These are phyloP conservation scores for Apiotrichum siamense DNA, from an alignment of 1,284 basidiomycete species.

Conservation along the genomic window DNA sequence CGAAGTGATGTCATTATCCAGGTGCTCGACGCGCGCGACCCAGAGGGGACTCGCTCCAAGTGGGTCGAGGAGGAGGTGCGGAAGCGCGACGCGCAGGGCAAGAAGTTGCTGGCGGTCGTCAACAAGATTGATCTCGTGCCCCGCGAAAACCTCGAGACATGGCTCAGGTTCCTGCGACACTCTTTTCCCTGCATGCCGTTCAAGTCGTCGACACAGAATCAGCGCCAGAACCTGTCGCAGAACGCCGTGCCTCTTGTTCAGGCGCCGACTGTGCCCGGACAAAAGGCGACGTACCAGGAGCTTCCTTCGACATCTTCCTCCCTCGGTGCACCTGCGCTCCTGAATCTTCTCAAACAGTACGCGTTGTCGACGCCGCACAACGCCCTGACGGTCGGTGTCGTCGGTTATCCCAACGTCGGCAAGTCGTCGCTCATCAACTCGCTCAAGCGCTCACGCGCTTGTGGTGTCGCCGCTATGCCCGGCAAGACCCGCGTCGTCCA, in stretches of 20 bases:
- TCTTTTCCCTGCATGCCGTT: slow-evolving; percentile 91
- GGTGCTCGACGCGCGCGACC: slow-evolving; percentile 80
- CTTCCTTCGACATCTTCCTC: slow-evolving; percentile 62
- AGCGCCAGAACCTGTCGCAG: slow-evolving; percentile 67
- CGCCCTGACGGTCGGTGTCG: slow-evolving; percentile 86
- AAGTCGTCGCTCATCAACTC: slow-evolving; percentile 95
- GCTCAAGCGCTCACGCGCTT: slow-evolving; percentile 77
- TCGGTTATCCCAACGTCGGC: slow-evolving; percentile 96
- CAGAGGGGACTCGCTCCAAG: slow-evolving; percentile 77
- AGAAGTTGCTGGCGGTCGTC: slow-evolving; percentile 79
- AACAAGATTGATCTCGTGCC: slow-evolving; percentile 95
- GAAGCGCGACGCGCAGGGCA: slow-evolving; percentile 73
- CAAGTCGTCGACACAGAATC: slow-evolving; percentile 74
- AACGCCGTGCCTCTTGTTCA: slow-evolving; percentile 39
- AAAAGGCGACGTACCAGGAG: slow-evolving; percentile 39
- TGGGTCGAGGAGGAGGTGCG: slow-evolving; percentile 87
- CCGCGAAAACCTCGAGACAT: slow-evolving; percentile 76
- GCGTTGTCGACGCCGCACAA: slow-evolving; percentile 59
- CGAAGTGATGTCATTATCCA: slow-evolving; percentile 82
- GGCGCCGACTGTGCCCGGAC: slow-evolving; percentile 37
- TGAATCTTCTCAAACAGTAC: slow-evolving; percentile 88
- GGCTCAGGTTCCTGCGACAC: slow-evolving; percentile 85
- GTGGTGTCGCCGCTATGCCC: slow-evolving; percentile 89
- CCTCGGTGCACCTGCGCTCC: slow-evolving; percentile 55
- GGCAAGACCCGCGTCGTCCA: slow-evolving; percentile 95